Percentiles rank a stretch among this genome's conserved stretches.
Evolutionary conservation across 2,329 filamentous ascomycete species (phyloP).

Genomic region (Colletotrichum paranaense): DNA sequence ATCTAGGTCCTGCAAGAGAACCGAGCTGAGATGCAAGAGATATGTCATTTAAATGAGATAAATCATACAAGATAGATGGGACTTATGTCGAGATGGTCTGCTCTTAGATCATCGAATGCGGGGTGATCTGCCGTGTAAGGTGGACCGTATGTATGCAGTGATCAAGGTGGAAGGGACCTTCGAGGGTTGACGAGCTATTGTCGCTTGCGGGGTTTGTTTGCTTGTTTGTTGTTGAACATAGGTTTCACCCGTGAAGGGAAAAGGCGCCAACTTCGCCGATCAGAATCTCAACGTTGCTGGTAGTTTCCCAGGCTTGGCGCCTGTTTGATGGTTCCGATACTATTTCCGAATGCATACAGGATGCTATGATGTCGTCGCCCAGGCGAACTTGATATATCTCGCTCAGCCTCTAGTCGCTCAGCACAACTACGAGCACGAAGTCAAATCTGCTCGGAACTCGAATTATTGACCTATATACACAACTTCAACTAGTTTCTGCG

Average conservation of each 20-base stretch:
- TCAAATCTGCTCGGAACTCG: not conserved
- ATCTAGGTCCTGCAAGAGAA: not conserved
- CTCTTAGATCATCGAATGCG: not conserved
- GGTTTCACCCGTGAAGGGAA: no score
- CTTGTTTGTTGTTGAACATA: no score
- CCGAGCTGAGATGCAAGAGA: conserved; percentile 1
- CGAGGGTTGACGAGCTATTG: not conserved
- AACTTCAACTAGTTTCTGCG: not conserved
- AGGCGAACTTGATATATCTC: not conserved
- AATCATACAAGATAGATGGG: not conserved
- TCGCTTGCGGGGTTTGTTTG: not conserved
- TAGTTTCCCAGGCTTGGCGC: not conserved
- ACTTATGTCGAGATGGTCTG: not conserved
- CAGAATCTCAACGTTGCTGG: not conserved
- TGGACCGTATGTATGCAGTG: not conserved
- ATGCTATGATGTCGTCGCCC: not conserved
- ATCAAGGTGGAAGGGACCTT: not conserved
- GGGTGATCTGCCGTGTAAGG: not conserved
- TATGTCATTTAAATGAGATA: not conserved
- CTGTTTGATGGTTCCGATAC: not conserved
- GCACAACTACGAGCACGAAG: not conserved
- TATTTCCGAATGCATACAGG: not conserved
- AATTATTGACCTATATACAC: not conserved
- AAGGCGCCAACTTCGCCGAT: no score
- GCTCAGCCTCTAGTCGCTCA: not conserved